Evolutionary conservation across 805 yeast genomes (phyloP).

Genomic region (Sungouiella thailandica): DNA sequence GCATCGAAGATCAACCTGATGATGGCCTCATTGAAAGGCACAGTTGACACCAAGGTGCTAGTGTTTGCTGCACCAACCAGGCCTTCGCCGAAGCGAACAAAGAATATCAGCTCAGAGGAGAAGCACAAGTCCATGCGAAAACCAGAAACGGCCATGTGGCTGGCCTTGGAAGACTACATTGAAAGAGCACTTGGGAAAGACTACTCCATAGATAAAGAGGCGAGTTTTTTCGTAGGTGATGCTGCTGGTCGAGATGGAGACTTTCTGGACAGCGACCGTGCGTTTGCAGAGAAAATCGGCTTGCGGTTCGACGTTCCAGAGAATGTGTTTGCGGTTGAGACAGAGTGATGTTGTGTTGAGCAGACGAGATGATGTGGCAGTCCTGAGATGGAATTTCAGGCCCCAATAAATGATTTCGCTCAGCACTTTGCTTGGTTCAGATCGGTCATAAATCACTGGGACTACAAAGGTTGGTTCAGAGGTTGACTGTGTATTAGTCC

Average conservation of each 20-base stretch:
- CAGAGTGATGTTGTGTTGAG: background rate
- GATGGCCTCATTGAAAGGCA: slow-evolving; percentile 21
- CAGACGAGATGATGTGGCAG: too few relatives aligned
- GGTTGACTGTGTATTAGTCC: too few relatives aligned
- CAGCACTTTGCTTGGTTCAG: too few relatives aligned
- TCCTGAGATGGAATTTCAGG: too few relatives aligned
- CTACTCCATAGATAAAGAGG: slow-evolving; percentile 31
- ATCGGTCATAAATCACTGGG: too few relatives aligned
- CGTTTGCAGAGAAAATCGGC: slow-evolving; percentile 56
- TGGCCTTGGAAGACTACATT: slow-evolving; percentile 42
- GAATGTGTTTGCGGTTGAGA: slow-evolving; percentile 39
- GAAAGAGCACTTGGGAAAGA: slow-evolving; percentile 12
- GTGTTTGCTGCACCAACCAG: slow-evolving; percentile 63
- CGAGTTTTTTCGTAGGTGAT: slow-evolving; percentile 81
- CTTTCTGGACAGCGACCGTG: slow-evolving; percentile 72
- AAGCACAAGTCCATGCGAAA: slow-evolving; percentile 51
- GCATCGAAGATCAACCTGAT: slow-evolving; percentile 38
- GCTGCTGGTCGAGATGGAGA: slow-evolving; percentile 86
- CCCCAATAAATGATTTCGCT: too few relatives aligned
- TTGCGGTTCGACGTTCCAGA: slow-evolving; percentile 69
- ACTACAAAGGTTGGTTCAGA: too few relatives aligned
- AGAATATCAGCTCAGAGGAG: slow-evolving; percentile 20
- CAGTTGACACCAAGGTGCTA: slow-evolving; percentile 25
- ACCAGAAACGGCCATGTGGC: slow-evolving; percentile 79
- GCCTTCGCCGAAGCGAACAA: slow-evolving; percentile 28